Conservation (phyloP, 1,139 yeast species). For the Candida freyschussii region DNA sequence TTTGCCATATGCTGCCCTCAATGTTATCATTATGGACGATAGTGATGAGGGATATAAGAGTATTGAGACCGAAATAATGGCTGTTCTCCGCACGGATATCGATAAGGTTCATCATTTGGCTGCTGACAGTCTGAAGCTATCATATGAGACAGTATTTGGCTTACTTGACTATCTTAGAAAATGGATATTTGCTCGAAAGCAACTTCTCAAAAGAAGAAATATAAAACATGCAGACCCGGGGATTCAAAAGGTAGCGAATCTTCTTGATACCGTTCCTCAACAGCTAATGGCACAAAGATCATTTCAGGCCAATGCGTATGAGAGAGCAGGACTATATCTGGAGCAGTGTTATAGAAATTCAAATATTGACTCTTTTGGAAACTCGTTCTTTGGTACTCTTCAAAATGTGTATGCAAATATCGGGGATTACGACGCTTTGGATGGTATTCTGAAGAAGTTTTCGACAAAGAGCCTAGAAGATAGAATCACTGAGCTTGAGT, state of each 20-base stretch:
- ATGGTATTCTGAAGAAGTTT: conserved; percentile 76
- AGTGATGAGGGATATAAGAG: conserved; percentile 44
- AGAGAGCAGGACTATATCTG: conserved; percentile 81
- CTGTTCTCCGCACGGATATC: conserved; percentile 48
- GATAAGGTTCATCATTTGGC: conserved; percentile 45
- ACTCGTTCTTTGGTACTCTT: conserved; percentile 46
- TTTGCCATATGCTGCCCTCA: conserved; percentile 75
- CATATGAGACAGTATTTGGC: conserved; percentile 69
- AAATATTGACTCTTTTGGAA: conserved; percentile 29
- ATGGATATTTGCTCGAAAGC: conserved; percentile 45
- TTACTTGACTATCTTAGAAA: conserved; percentile 80
- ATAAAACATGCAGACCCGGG: conserved; percentile 19
- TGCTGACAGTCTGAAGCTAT: conserved; percentile 54
- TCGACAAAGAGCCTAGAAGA: conserved; percentile 66
- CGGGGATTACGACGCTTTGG: conserved; percentile 86
- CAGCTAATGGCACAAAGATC: conserved; percentile 73
- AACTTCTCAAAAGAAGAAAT: conserved; percentile 25
- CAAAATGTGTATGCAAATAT: conserved; percentile 81
- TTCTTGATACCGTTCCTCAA: conserved; percentile 49
- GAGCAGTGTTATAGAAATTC: conserved; percentile 65
- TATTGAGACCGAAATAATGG: conserved; percentile 52
- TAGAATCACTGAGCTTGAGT: conserved; percentile 74
- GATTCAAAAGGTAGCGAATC: conserved; percentile 32
- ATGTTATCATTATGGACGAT: conserved; percentile 44
- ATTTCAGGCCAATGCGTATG: conserved; percentile 79